Base-by-base conservation (phyloP, 805 yeast species). In the Ogataea pignaliae region DNA sequence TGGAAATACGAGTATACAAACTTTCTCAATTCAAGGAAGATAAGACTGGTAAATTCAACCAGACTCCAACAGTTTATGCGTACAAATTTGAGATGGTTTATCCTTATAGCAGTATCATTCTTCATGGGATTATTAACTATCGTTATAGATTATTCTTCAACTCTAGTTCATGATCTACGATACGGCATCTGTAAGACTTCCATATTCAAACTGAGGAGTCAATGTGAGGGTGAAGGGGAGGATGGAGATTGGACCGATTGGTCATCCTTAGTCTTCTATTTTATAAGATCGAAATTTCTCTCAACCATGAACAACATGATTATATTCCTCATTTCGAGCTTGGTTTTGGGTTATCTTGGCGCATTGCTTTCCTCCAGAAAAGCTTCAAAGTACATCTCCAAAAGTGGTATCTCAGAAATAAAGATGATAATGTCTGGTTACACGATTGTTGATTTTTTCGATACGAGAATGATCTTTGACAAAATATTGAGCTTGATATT, bases 381-480 rank as follows among this genome's bases (percentile, higher is more conserved):
- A 2, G 36, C 36, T 5, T 13, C 33, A 9, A 66, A 70, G 0
- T 65, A 65, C 45, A 69, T 77, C 5, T 59, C 68, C 18, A 69
- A 71, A 45, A 73, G 86, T 40, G 96, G 96, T 7, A 83, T 88
- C 28, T 75, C 89, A 0, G 95, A 87, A 54, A 74, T 84, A 39
- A 83, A 83, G 55, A 70, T 82, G 34, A 75, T 84, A 15, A 70
- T 86, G 10, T 76, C 81, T 3, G 96, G 96, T 1, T 70, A 78
- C 51, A 72, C 77, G 26, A 71, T 82, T 44, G 60, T 68, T 9
- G 70, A 67, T 6, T 80, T 83, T 51, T 61, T 88, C 41, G 75
- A 79, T 8, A 43, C 70, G 10, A 60, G 63, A 29, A 73, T 85
- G 3, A 64, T 87, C n/a, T 17, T 76, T 3, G 68, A 70, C 42